Base-by-base conservation (phyloP, 2,329 filamentous ascomycete species). In the Colletotrichum tropicicola region DNA sequence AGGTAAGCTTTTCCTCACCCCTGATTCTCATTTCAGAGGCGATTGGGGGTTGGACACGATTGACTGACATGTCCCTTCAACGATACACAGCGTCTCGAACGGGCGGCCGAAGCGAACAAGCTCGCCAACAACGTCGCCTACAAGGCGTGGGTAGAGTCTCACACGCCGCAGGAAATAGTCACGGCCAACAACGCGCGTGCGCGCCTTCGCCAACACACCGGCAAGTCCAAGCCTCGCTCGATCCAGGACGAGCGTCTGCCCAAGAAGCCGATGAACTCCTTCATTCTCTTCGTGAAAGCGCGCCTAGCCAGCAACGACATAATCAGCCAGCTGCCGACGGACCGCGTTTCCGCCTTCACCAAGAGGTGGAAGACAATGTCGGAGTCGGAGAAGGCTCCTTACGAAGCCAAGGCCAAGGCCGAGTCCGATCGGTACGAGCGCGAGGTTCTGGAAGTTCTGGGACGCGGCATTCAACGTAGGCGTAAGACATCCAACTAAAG, bases 231-330 rank as follows among this genome's bases (percentile, higher is more conserved):
- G 67, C 44, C 58, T 21, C n/a, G 54, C 17, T 1, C 57, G 17
- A 80, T 88, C 68, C 67, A 65, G 2, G 86, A 89, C 70, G 74
- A 80, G 3, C 85, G 86, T 41, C 66, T 77, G 32, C 86, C 86
- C 67, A 82, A 80, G 73, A 70, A 67, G 35, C 70, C 79, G 10
- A 0, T 35, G 12, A 70, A 56, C 12, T 23, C 78, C 25, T 87
- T 71, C 68, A 49, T 57, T 8, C 59, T 75, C 4, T 88, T 75
- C 72, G 59, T 77, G 60, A 77, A 78, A 71, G 71, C 77, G 10
- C 77, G 77, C 60, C 80, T 75, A 73, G 69, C 69, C 7, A 70
- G 73, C 28, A 76, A 75, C 41, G 70, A 74, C 0, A 68, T 69
- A 25, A 43, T 28, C 4, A 63, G 45, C 28, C 3, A 61, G 60